These are phyloP conservation scores for Pythium aristosporum DNA, from an alignment of 352 stramenopile species.

Conservation along the genomic window DNA sequence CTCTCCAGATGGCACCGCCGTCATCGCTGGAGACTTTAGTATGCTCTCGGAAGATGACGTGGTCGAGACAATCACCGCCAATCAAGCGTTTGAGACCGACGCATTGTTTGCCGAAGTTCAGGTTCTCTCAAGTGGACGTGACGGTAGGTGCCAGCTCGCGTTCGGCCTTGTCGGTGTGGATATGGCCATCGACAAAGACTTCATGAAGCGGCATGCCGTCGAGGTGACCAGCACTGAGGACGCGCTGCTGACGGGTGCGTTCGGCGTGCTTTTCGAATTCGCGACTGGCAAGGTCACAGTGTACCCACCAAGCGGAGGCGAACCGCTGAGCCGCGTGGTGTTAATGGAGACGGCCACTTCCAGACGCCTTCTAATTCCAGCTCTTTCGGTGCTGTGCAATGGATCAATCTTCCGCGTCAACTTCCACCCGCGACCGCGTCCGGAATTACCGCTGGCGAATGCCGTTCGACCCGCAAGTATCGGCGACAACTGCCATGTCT, in stretches of 20 bases:
- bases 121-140: constrained; percentile 47
- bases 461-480: constrained; percentile 23
- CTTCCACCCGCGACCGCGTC: constrained; percentile 58
- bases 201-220: constrained; percentile 24
- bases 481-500: constrained; percentile 47
- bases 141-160: constrained; percentile 41
- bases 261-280: constrained; percentile 85
- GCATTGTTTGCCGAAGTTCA: constrained; percentile 62
- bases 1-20: constrained; percentile 44
- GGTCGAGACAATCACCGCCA: constrained; percentile 60
- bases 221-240: constrained; percentile 46
- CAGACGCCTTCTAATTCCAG: constrained; percentile 49
- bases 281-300: constrained; percentile 51
- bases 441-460: constrained; percentile 42
- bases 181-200: constrained; percentile 32
- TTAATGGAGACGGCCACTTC: constrained; percentile 31
- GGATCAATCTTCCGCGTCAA: constrained; percentile 59
- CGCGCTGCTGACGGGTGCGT: constrained; percentile 32
- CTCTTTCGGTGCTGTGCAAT: constrained; percentile 71
- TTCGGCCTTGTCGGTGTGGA: constrained; percentile 49
- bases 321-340: constrained; percentile 34
- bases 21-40: constrained; percentile 57
- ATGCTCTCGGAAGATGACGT: constrained; percentile 30
- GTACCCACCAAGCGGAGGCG: constrained; percentile 40
- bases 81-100: constrained; percentile 48